These are phyloP conservation scores for Wickerhamomyces rabaulensis DNA, from an alignment of 805 yeast species.

Conservation along the genomic window DNA sequence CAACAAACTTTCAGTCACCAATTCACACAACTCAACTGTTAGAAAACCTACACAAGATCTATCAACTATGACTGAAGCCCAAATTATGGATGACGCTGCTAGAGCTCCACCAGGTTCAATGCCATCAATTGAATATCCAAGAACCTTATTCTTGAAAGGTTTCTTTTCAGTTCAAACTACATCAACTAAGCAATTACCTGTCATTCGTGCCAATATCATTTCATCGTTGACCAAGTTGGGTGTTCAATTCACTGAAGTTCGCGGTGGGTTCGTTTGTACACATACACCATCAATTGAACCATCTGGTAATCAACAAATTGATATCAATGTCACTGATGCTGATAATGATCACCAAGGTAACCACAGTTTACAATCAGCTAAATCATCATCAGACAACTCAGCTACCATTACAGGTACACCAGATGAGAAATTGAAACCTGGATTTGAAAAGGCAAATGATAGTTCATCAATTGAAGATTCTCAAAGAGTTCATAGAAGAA, in stretches of 20 bases:
- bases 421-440: neutral
- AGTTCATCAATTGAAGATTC: conserved; percentile 13
- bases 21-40: conserved; percentile 13
- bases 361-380: conserved; percentile 5
- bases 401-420: conserved; percentile 5
- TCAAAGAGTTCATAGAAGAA: conserved; percentile 47
- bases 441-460: conserved; percentile 6
- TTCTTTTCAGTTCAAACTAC: conserved; percentile 94
- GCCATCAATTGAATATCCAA: conserved; percentile 94
- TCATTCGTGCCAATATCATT: conserved; percentile 79
- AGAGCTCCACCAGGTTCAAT: conserved; percentile 69
- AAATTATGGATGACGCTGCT: conserved; percentile 42
- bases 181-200: conserved; percentile 85
- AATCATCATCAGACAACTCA: conserved; percentile 12
- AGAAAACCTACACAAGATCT: conserved; percentile 6
- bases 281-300: conserved; percentile 46
- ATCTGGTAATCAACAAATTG: conserved; percentile 3
- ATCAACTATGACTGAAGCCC: conserved; percentile 38
- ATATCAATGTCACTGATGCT: conserved; percentile 4
- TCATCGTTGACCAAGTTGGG: conserved; percentile 70
- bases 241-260: conserved; percentile 81
- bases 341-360: conserved; percentile 2
- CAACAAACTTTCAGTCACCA: conserved; percentile 14
- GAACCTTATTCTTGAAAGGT: conserved; percentile 85
- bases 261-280: conserved; percentile 88